Percentiles rank a stretch among this genome's conserved stretches.
These are phyloP conservation scores for Trichomonas vaginalis DNA, from an alignment of 208 protist genomes.

Conservation along the genomic window DNA sequence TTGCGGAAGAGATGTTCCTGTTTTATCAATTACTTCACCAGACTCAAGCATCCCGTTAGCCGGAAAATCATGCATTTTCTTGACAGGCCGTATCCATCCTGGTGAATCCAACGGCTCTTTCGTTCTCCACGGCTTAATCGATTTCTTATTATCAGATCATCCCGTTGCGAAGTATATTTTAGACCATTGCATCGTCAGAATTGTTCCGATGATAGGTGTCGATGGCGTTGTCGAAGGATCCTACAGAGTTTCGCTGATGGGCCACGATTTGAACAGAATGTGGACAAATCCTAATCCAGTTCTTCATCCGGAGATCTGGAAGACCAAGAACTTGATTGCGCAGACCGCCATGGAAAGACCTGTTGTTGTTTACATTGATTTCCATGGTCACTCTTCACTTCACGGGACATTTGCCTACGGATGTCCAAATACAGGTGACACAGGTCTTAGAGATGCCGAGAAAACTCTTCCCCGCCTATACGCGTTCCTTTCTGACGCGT, in stretches of 20 bases:
- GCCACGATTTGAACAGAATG: constrained; percentile 77
- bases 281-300: constrained; percentile 43
- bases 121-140: constrained; percentile 65
- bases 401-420: neutral
- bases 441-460: neutral
- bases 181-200: neutral
- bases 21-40: neutral
- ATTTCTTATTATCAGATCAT: neutral
- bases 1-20: neutral
- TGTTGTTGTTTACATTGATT: neutral
- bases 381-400: neutral
- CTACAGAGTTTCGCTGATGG: constrained; percentile 72
- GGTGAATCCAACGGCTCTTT: constrained; percentile 80
- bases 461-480: neutral
- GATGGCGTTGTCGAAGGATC: constrained; percentile 90
- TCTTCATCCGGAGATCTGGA: constrained; percentile 30
- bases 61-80: constrained; percentile 42
- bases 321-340: neutral
- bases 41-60: neutral
- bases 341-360: neutral
- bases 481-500: neutral
- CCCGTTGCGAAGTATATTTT: neutral
- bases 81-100: constrained; percentile 80
- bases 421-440: neutral
- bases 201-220: constrained; percentile 83